Evolutionary conservation across 2,329 filamentous ascomycete genomes (phyloP).

Genomic region (Fusarium sp.): DNA sequence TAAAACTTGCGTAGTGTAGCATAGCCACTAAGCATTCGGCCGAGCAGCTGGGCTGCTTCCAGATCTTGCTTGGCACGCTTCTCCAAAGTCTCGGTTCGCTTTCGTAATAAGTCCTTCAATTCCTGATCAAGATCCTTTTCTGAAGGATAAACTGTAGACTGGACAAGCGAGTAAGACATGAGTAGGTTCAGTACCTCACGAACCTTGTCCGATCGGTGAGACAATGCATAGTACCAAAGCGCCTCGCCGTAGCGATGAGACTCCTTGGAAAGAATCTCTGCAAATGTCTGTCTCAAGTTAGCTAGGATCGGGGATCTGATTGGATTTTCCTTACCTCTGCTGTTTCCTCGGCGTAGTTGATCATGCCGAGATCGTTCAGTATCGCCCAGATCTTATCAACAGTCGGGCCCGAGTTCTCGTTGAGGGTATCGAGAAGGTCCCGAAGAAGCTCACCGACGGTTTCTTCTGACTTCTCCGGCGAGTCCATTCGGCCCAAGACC

Average conservation of each 20-base stretch:
- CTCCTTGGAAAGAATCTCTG: constrained; percentile 77
- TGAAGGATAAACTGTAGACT: constrained; percentile 83
- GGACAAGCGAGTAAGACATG: constrained; percentile 86
- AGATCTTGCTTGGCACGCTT: constrained; percentile 78
- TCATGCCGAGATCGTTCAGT: constrained; percentile 81
- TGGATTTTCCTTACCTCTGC: constrained; percentile 73
- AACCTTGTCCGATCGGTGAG: constrained; percentile 81
- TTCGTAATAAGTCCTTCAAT: constrained; percentile 75
- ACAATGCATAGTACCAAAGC: constrained; percentile 89
- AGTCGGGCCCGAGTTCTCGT: constrained; percentile 74
- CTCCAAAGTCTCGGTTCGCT: constrained; percentile 77
- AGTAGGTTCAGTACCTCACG: constrained; percentile 87
- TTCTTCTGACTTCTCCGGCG: constrained; percentile 75
- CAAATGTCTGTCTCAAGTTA: constrained; percentile 74
- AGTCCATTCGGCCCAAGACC: constrained; percentile 83
- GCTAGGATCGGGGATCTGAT: constrained; percentile 2
- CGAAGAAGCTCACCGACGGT: constrained; percentile 78
- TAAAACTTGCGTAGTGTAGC: constrained; percentile 92
- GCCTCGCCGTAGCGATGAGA: constrained; percentile 86
- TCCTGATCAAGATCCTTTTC: constrained; percentile 77
- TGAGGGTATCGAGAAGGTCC: constrained; percentile 69
- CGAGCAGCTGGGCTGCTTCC: constrained; percentile 84
- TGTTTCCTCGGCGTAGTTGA: constrained; percentile 80
- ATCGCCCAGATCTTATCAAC: constrained; percentile 86
- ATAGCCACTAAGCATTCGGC: constrained; percentile 89